Percentiles rank a stretch among this genome's conserved stretches.
phyloP scores from a whole-genome alignment of 2,329 filamentous ascomycete species.

The Fusarium armeniacum region DNA sequence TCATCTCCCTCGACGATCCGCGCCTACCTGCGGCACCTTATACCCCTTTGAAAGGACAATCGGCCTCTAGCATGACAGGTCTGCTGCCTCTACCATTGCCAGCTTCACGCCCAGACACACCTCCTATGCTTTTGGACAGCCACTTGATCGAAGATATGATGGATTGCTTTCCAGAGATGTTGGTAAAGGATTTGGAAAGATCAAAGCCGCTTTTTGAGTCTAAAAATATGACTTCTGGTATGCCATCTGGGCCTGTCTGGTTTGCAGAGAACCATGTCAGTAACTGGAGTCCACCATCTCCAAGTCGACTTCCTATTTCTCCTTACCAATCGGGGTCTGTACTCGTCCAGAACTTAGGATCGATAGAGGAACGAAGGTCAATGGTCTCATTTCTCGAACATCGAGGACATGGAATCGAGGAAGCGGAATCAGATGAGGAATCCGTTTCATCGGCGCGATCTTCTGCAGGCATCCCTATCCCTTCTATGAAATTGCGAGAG shows the following conservation, averaged over 20 bases:
- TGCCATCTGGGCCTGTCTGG: slow-evolving; percentile 58
- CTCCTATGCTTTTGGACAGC: slow-evolving; percentile 42
- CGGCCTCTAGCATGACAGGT: slow-evolving; percentile 58
- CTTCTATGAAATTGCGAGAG: slow-evolving; percentile 53
- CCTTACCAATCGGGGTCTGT: slow-evolving; percentile 52
- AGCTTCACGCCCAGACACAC: slow-evolving; percentile 45
- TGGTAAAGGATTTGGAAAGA: slow-evolving; percentile 67
- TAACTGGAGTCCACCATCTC: slow-evolving; percentile 31
- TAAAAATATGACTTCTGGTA: slow-evolving; percentile 67
- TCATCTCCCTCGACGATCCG: slow-evolving; percentile 12
- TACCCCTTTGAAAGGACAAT: slow-evolving; percentile 50
- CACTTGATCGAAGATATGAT: slow-evolving; percentile 51
- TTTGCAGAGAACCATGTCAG: slow-evolving; percentile 47
- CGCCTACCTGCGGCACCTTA: slow-evolving; percentile 35
- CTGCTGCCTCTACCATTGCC: slow-evolving; percentile 57
- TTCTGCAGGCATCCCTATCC: slow-evolving; percentile 53
- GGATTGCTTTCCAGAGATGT: slow-evolving; percentile 67
- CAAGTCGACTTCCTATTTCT: slow-evolving; percentile 44
- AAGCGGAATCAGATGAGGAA: slow-evolving; percentile 53
- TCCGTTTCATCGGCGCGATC: slow-evolving; percentile 52
- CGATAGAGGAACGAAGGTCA: slow-evolving; percentile 56
- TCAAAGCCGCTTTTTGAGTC: slow-evolving; percentile 64
- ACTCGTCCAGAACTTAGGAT: slow-evolving; percentile 51
- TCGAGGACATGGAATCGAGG: slow-evolving; percentile 38
- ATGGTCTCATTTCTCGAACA: slow-evolving; percentile 55